phyloP scores from a whole-genome alignment of 352 stramenopile genomes.

The Phytophthora fragariaefolia region DNA sequence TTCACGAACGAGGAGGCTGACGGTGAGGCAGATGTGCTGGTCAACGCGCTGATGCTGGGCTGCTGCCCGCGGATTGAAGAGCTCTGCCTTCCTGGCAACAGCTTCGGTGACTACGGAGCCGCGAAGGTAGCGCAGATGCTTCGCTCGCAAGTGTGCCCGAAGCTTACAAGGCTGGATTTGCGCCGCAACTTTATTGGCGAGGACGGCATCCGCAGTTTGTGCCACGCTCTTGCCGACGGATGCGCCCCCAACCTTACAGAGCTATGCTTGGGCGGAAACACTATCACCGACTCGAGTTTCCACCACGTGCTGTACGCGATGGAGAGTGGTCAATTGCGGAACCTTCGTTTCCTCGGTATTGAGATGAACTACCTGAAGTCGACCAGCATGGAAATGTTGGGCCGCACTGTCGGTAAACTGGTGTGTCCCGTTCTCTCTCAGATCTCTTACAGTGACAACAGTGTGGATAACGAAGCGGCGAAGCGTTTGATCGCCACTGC shows the following conservation, averaged over 20 bases:
- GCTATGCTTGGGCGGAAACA: conserved; percentile 84
- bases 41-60: conserved; percentile 82
- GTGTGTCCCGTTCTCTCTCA: conserved; percentile 82
- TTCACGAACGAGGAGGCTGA: conserved; percentile 90
- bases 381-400: conserved; percentile 88
- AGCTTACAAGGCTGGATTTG: conserved; percentile 81
- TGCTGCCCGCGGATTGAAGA: conserved; percentile 82
- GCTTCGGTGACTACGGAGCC: conserved; percentile 85
- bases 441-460: conserved; percentile 90
- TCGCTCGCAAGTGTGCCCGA: conserved; percentile 73
- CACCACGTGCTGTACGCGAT: conserved; percentile 85
- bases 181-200: conserved; percentile 89
- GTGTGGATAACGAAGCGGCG: conserved; percentile 71
- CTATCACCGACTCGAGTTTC: conserved; percentile 85
- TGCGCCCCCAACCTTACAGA: conserved; percentile 72
- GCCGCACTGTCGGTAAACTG: conserved; percentile 81
- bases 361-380: conserved; percentile 88
- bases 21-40: conserved; percentile 79
- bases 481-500: conserved; percentile 80
- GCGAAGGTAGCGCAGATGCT: conserved; percentile 87
- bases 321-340: conserved; percentile 68
- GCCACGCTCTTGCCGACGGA: conserved; percentile 72
- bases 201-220: conserved; percentile 74
- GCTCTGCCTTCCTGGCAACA: conserved; percentile 84
- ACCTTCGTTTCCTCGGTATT: conserved; percentile 80